These are phyloP conservation scores for Suillus tomentosus DNA, from an alignment of 768 basidiomycete genomes.

Conservation along the genomic window DNA sequence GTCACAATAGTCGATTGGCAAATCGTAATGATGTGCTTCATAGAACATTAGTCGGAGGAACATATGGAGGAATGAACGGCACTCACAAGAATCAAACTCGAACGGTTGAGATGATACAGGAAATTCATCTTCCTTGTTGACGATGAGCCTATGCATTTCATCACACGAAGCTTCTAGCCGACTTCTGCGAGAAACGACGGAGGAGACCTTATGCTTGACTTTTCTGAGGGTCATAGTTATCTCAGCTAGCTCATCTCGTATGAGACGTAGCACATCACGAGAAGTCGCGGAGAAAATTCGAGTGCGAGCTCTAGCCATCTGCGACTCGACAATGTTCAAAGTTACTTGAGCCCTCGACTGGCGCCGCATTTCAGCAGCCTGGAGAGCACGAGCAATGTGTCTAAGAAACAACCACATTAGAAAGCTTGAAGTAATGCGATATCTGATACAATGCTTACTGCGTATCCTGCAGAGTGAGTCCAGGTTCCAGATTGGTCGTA, in stretches of 20 bases:
- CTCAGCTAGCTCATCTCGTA: neutral
- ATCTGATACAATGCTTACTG: neutral
- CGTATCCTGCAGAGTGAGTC: neutral
- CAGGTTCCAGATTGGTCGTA: neutral
- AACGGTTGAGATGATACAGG: neutral
- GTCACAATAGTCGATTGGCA: no score
- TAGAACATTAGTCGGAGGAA: no score
- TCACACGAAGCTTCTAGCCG: neutral
- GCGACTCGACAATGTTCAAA: neutral
- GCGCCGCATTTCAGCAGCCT: neutral
- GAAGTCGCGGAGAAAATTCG: neutral
- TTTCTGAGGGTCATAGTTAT: neutral
- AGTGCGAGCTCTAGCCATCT: neutral
- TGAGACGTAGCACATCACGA: neutral
- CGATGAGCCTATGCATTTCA: no score
- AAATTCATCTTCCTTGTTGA: neutral
- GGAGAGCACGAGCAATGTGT: neutral
- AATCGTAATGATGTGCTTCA: no score
- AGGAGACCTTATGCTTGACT: neutral
- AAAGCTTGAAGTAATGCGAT: neutral
- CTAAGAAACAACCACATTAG: neutral
- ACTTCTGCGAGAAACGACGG: neutral
- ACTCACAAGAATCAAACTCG: neutral
- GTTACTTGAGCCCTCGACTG: neutral
- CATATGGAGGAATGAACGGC: neutral